Conservation (phyloP, 2,329 filamentous ascomycete species). For the Tolypocladium amazonense region DNA sequence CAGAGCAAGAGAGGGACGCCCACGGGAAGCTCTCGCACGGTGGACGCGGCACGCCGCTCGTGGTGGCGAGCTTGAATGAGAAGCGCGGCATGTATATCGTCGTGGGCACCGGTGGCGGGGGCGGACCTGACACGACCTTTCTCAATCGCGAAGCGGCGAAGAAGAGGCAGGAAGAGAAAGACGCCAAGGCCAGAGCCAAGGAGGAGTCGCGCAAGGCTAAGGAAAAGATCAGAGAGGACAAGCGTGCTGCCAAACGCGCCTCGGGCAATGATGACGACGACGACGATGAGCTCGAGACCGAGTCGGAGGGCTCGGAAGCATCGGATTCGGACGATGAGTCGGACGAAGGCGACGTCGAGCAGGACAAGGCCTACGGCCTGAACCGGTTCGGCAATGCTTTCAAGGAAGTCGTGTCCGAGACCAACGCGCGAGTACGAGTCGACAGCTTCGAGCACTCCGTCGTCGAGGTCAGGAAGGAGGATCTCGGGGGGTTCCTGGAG, state of each 20-base stretch:
- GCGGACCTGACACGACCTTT: slow-evolving; percentile 61
- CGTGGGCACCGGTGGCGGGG: slow-evolving; percentile 83
- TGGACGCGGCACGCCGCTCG: slow-evolving; percentile 69
- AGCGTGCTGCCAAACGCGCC: slow-evolving; percentile 44
- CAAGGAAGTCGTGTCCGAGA: slow-evolving; percentile 88
- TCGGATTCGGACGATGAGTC: slow-evolving; percentile 34
- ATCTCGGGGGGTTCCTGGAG: slow-evolving; percentile 83
- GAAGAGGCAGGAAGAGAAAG: slow-evolving; percentile 51
- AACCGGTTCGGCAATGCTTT: slow-evolving; percentile 94
- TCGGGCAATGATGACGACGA: slow-evolving; percentile 29
- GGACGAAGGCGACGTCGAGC: slow-evolving; percentile 42
- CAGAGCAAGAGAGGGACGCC: slow-evolving; percentile 73
- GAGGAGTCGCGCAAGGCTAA: slow-evolving; percentile 48
- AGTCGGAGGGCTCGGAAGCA: slow-evolving; percentile 28
- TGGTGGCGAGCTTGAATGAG: slow-evolving; percentile 85
- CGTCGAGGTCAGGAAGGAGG: slow-evolving; percentile 95
- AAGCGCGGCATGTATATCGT: slow-evolving; percentile 80
- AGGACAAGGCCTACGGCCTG: slow-evolving; percentile 58
- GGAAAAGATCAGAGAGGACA: slow-evolving; percentile 50
- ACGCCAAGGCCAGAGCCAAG: slow-evolving; percentile 50
- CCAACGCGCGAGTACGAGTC: slow-evolving; percentile 77
- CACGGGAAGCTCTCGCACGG: slow-evolving; percentile 60
- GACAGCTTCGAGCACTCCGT: slow-evolving; percentile 97
- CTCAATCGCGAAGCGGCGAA: slow-evolving; percentile 56
- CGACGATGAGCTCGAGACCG: slow-evolving; percentile 33